phyloP scores from a whole-genome alignment of 768 basidiomycete species.

The Agaricus sinodeliciosus region DNA sequence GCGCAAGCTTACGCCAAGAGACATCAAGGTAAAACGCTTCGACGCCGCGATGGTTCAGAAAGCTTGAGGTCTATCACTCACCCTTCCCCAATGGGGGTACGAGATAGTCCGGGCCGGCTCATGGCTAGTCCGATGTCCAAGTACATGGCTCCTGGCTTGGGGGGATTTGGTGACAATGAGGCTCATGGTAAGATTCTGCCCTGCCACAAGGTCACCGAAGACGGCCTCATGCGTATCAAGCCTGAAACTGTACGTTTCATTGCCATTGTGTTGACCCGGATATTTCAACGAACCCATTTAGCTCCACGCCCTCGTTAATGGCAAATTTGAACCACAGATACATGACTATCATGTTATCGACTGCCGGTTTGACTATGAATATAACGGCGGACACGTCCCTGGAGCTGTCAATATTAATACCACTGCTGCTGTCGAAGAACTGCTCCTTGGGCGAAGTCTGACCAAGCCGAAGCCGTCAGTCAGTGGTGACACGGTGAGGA shows the following conservation, averaged over 20 bases:
- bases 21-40: constrained; percentile 70
- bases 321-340: constrained; percentile 60
- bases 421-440: constrained; percentile 69
- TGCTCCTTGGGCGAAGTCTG: constrained; percentile 55
- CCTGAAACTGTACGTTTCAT: constrained; percentile 59
- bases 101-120: constrained; percentile 32
- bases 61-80: constrained; percentile 74
- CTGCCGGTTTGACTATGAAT: constrained; percentile 98
- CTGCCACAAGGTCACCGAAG: constrained; percentile 89
- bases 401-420: constrained; percentile 92
- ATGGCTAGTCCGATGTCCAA: constrained; percentile 38
- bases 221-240: constrained; percentile 90
- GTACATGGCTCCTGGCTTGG: constrained; percentile 54
- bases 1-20: constrained; percentile 77
- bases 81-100: constrained; percentile 44
- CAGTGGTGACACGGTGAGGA: constrained; percentile 68
- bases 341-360: constrained; percentile 79
- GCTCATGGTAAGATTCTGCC: constrained; percentile 89
- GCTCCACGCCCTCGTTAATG: constrained; percentile 76
- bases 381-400: constrained; percentile 84
- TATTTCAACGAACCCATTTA: constrained; percentile 24
- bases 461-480: constrained; percentile 58
- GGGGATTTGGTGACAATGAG: constrained; percentile 92
- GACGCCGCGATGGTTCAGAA: constrained; percentile 76
- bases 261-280: constrained; percentile 4